These are phyloP conservation scores for Shiraia sp. DNA, from an alignment of 2,329 filamentous ascomycete genomes.

Conservation along the genomic window DNA sequence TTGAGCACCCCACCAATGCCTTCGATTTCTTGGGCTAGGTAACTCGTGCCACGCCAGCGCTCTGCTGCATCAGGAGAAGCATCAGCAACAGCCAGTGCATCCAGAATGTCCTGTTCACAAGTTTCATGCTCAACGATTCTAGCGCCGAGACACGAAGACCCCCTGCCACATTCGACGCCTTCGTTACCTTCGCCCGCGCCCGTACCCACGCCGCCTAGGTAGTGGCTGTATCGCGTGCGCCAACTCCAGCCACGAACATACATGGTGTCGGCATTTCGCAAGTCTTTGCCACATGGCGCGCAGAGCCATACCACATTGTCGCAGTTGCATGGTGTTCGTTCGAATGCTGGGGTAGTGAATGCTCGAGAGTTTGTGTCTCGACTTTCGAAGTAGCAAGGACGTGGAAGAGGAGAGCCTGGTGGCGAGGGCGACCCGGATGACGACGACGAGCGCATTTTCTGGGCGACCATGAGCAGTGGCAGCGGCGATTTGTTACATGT, in stretches of 20 bases:
- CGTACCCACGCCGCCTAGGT: constrained; percentile 79
- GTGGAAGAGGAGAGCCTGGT: constrained; percentile 24
- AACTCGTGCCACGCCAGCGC: constrained; percentile 69
- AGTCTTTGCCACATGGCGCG: constrained; percentile 75
- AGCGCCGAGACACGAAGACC: constrained; percentile 73
- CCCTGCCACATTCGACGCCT: constrained; percentile 86
- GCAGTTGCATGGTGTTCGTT: constrained; percentile 62
- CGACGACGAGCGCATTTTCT: constrained; percentile 21
- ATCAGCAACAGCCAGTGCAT: constrained; percentile 55
- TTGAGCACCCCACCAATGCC: constrained; percentile 88
- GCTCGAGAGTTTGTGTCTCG: constrained; percentile 12
- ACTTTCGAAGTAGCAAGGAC: constrained; percentile 18
- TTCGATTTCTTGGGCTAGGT: constrained; percentile 85
- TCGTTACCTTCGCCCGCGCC: constrained; percentile 88
- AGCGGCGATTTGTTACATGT: constrained; percentile 76
- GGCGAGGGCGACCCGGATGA: constrained; percentile 27
- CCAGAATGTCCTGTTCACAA: constrained; percentile 70
- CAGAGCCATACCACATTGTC: constrained; percentile 78
- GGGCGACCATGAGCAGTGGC: constrained; percentile 49
- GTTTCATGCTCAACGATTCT: constrained; percentile 80
- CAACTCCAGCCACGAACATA: constrained; percentile 80
- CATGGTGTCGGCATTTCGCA: constrained; percentile 62
- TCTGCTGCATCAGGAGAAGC: constrained; percentile 31
- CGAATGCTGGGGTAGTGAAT: constrained; percentile 55
- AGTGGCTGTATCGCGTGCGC: constrained; percentile 79